Conservation (phyloP, 495 filamentous ascomycete genomes). For the Aspergillus mulundensis region DNA sequence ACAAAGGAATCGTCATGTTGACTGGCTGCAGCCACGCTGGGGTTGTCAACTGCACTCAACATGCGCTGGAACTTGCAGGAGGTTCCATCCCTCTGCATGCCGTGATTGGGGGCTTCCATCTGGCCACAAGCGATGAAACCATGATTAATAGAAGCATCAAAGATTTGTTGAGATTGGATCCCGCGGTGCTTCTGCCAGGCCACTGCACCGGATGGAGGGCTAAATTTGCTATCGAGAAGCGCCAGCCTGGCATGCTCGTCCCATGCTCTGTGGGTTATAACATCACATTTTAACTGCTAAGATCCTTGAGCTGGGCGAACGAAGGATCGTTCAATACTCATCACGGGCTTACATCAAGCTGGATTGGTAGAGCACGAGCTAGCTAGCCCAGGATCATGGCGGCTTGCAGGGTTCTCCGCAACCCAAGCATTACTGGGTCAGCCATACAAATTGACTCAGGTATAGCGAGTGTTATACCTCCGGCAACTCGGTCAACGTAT, state of each 20-base stretch:
- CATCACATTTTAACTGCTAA: slow-evolving; percentile 36
- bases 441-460: neutral
- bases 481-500: neutral
- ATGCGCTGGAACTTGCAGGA: slow-evolving; percentile 42
- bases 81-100: slow-evolving; percentile 47
- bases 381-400: neutral
- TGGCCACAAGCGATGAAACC: slow-evolving; percentile 44
- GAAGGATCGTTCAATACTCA: neutral
- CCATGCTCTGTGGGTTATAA: slow-evolving; percentile 54
- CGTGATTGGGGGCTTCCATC: slow-evolving; percentile 58
- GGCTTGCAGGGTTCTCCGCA: slow-evolving; percentile 9
- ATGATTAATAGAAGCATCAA: slow-evolving; percentile 45
- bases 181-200: slow-evolving; percentile 52
- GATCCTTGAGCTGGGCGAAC: neutral
- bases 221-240: slow-evolving; percentile 56
- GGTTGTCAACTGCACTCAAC: slow-evolving; percentile 52
- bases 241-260: slow-evolving; percentile 52
- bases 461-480: neutral
- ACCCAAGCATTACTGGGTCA: neutral
- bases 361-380: neutral
- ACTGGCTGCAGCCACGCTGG: slow-evolving; percentile 61
- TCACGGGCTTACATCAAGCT: neutral
- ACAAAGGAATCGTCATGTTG: slow-evolving; percentile 57
- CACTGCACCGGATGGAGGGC: slow-evolving; percentile 61
- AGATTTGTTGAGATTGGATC: slow-evolving; percentile 50